Evolutionary conservation across 2,329 filamentous ascomycete genomes (phyloP).

Genomic region (Colletotrichum camelliae): DNA sequence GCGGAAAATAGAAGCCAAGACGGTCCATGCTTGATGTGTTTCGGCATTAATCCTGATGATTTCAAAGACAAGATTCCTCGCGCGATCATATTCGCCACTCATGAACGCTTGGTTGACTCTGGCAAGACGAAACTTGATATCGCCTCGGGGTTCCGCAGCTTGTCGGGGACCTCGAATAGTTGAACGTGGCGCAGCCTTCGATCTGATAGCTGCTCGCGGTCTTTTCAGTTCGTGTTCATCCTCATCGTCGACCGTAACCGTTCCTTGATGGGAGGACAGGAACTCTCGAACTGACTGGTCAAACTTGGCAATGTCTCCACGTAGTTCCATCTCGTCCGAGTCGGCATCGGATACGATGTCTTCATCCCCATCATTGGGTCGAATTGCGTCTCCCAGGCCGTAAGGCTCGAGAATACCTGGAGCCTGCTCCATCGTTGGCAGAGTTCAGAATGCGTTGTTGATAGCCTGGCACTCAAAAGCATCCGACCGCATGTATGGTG

Average conservation of each 20-base stretch:
- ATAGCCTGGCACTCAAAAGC: not conserved
- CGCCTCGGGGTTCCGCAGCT: conserved; percentile 70
- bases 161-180: conserved; percentile 55
- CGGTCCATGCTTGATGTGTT: conserved; percentile 69
- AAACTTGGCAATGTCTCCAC: conserved; percentile 47
- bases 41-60: conserved; percentile 73
- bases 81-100: conserved; percentile 62
- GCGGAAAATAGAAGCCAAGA: conserved; percentile 65
- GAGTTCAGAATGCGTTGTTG: not conserved
- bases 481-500: not conserved
- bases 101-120: conserved; percentile 74
- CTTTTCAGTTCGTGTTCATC: conserved; percentile 1
- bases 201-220: conserved; percentile 28
- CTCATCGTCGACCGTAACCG: not conserved
- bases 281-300: conserved; percentile 48
- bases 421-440: not conserved
- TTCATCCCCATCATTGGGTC: conserved; percentile 6
- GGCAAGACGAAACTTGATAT: conserved; percentile 72
- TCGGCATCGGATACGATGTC: conserved; percentile 45
- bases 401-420: not conserved
- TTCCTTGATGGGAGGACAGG: conserved; percentile 37
- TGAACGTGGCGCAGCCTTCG: conserved; percentile 22
- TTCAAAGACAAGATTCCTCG: conserved; percentile 63
- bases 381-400: not conserved
- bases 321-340: conserved; percentile 49